phyloP scores from a whole-genome alignment of 495 filamentous ascomycete genomes.

The Pyrenopolyporus hunteri region DNA sequence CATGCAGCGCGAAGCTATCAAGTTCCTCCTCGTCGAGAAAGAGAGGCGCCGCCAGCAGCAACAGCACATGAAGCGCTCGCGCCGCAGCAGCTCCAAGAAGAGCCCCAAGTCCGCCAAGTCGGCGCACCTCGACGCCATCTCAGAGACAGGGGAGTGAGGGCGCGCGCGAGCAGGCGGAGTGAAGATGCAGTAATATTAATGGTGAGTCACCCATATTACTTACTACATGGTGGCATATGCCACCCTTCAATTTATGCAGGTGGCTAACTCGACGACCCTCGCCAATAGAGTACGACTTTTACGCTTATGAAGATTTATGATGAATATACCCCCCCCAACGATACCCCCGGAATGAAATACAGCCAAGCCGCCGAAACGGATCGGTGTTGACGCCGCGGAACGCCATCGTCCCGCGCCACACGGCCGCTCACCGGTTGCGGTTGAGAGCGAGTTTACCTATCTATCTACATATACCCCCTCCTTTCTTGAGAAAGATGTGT shows the following conservation, averaged over 20 bases:
- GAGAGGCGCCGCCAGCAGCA: conserved; percentile 47
- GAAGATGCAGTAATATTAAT: conserved; percentile 31
- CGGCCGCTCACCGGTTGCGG: too few species aligned
- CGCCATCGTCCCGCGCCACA: conserved; percentile 10
- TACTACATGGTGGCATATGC: background rate
- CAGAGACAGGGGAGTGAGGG: conserved; percentile 48
- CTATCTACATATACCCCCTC: too few species aligned
- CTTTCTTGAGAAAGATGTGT: too few species aligned
- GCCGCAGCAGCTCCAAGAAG: conserved; percentile 49
- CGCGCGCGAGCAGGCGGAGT: background rate
- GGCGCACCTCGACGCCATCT: conserved; percentile 56
- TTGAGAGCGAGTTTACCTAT: too few species aligned
- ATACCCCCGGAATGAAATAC: conserved; percentile 32
- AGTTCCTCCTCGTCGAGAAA: conserved; percentile 54
- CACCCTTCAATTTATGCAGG: too few species aligned
- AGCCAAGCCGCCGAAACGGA: background rate
- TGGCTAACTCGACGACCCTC: background rate
- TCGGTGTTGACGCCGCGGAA: background rate
- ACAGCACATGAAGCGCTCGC: conserved; percentile 38
- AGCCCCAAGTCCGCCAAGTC: conserved; percentile 50
- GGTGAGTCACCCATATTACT: conserved; percentile 21
- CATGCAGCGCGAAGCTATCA: conserved; percentile 54
- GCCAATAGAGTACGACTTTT: conserved; percentile 9
- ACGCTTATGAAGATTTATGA: conserved; percentile 32
- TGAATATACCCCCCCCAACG: conserved; percentile 19